A percentile compares a stretch with the other conserved stretches of the same genome.
phyloP scores from a whole-genome alignment of 164 flowering plant species.

The Piper betle region DNA sequence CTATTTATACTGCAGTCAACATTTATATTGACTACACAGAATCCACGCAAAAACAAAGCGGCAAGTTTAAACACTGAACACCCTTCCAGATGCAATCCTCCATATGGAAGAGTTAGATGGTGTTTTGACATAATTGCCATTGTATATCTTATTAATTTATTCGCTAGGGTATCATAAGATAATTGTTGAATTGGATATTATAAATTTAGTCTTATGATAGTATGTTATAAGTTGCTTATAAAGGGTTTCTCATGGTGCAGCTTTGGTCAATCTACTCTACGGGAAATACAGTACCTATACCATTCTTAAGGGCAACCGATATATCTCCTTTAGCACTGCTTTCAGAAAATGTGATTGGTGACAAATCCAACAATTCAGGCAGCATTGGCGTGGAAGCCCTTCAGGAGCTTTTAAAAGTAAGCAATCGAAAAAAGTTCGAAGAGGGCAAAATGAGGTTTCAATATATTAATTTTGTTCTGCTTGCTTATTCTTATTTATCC shows the following conservation, averaged over 20 bases:
- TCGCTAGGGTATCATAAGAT: too few relatives aligned
- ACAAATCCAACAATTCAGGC: conserved; percentile 30
- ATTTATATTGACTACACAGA: too few relatives aligned
- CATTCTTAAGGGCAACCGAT: conserved; percentile 89
- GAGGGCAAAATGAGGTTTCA: conserved; percentile 75
- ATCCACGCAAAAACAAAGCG: too few relatives aligned
- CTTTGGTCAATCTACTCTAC: conserved; percentile 96
- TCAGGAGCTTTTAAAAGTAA: conserved; percentile 86
- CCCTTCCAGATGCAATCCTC: too few relatives aligned
- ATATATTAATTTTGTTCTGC: background rate
- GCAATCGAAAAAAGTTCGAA: conserved; percentile 73
- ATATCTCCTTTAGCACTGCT: conserved; percentile 93
- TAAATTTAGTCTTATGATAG: too few relatives aligned
- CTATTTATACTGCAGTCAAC: too few relatives aligned
- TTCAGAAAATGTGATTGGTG: conserved; percentile 62
- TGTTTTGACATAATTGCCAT: too few relatives aligned
- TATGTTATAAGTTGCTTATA: background rate
- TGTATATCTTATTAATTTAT: too few relatives aligned
- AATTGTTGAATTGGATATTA: too few relatives aligned
- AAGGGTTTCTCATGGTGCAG: conserved; percentile 26
- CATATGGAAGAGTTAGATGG: too few relatives aligned
- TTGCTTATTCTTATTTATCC: background rate
- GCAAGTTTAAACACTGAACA: too few relatives aligned
- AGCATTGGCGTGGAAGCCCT: conserved; percentile 61
- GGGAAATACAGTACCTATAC: conserved; percentile 96